Conservation (phyloP, 169 alveolate genomes). For the Babesia bovis region DNA sequence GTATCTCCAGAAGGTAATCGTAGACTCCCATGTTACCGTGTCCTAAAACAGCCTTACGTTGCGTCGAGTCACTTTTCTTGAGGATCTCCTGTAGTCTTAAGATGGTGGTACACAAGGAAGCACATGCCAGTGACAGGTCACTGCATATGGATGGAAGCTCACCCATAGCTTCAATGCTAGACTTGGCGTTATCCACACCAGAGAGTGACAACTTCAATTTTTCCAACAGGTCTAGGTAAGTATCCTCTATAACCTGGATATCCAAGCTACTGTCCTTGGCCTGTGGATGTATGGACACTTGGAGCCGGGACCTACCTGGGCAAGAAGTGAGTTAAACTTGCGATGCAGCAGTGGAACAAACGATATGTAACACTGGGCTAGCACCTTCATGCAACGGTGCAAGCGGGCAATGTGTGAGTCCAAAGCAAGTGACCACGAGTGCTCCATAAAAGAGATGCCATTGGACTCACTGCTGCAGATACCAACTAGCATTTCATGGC, state of each 20-base stretch:
- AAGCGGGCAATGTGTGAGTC: slow-evolving; percentile 35
- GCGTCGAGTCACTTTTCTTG: slow-evolving; percentile 14
- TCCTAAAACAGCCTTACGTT: slow-evolving; percentile 37
- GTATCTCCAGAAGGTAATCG: slow-evolving; percentile 6
- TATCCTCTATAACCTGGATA: slow-evolving; percentile 1
- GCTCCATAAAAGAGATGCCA: slow-evolving; percentile 8
- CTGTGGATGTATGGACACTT: background rate
- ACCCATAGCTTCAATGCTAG: slow-evolving; percentile 6
- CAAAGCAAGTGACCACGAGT: slow-evolving; percentile 32
- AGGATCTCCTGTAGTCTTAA: slow-evolving; percentile 17
- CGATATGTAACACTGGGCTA: slow-evolving; percentile 15
- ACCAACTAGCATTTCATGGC: slow-evolving; percentile 36
- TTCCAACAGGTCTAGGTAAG: background rate
- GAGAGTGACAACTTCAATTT: background rate
- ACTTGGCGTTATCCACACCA: background rate
- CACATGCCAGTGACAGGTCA: slow-evolving; percentile 16
- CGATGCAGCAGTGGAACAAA: slow-evolving; percentile 6
- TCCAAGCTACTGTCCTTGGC: background rate
- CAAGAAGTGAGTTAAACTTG: background rate
- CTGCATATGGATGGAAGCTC: slow-evolving; percentile 18
- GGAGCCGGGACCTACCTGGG: background rate
- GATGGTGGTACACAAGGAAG: slow-evolving; percentile 26
- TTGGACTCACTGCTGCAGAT: slow-evolving; percentile 11
- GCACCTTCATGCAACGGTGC: slow-evolving; percentile 18
- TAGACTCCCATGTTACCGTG: slow-evolving; percentile 46